Conservation (phyloP, 73 alveolate genomes). For the Loxodes magnus region DNA sequence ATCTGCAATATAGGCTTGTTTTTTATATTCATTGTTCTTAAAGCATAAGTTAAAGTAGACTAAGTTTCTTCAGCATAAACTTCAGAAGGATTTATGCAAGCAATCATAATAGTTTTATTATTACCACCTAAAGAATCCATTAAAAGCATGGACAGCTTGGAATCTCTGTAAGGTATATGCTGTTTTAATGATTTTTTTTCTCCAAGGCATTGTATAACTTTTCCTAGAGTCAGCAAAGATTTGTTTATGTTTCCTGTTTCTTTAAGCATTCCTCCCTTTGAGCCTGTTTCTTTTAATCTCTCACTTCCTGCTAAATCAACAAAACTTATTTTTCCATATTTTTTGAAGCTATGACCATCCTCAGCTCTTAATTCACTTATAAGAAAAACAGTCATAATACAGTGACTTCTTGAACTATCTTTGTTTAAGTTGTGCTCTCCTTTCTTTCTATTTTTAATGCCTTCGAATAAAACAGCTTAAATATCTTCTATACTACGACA, state of each 20-base stretch:
- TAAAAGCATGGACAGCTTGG: constrained; percentile 94
- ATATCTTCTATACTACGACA: constrained; percentile 89
- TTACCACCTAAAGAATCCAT: constrained; percentile 97
- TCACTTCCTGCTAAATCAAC: constrained; percentile 98
- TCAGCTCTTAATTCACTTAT: constrained; percentile 71
- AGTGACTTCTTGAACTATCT: constrained; percentile 96
- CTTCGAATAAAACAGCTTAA: constrained; percentile 93
- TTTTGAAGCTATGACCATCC: constrained; percentile 87
- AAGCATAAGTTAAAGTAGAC: constrained; percentile 90
- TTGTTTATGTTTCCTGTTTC: constrained; percentile 96
- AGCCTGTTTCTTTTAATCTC: constrained; percentile 90
- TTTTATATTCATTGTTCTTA: constrained; percentile 93
- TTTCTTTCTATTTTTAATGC: constrained; percentile 93
- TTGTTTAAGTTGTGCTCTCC: constrained; percentile 95
- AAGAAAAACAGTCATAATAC: constrained; percentile 88
- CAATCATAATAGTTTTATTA: constrained; percentile 94
- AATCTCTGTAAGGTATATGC: constrained; percentile 96
- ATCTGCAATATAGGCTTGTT: constrained; percentile 93
- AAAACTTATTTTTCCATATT: constrained; percentile 93
- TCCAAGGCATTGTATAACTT: constrained; percentile 67
- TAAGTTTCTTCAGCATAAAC: constrained; percentile 90
- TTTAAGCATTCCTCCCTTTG: constrained; percentile 90
- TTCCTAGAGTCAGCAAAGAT: constrained; percentile 88
- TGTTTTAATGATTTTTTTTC: constrained; percentile 54
- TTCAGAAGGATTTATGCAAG: constrained; percentile 89